Evolutionary conservation across 23 red algal species (phyloP).

Genomic region (Pyropia haitanensis): DNA sequence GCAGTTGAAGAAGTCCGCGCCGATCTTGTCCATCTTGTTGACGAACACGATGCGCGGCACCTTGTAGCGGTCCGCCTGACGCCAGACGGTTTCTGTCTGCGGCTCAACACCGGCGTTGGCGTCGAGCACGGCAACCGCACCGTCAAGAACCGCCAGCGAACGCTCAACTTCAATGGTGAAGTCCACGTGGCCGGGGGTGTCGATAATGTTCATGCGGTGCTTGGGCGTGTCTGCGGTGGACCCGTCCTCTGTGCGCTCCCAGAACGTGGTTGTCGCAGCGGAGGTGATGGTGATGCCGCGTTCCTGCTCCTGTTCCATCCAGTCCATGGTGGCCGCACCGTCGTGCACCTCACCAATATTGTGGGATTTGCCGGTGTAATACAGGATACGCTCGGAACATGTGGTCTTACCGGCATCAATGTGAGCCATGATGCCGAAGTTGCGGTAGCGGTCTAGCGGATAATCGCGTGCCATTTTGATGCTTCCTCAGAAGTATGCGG

Average conservation of each 20-base stretch:
- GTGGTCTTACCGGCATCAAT: conserved; percentile 49
- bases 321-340: conserved; percentile 52
- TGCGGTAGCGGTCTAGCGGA: not conserved
- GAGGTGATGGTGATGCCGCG: conserved; percentile 60
- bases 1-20: conserved; percentile 44
- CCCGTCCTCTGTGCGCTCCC: too few species aligned
- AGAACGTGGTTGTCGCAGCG: conserved; percentile 39
- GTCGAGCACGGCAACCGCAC: conserved; percentile 45
- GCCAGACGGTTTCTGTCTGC: conserved; percentile 54
- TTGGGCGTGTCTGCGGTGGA: too few species aligned
- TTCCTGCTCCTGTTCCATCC: conserved; percentile 58
- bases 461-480: too few species aligned
- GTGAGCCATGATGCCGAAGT: conserved; percentile 4
- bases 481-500: too few species aligned
- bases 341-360: conserved; percentile 65
- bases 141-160: conserved; percentile 45
- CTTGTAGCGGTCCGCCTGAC: conserved; percentile 40
- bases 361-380: conserved; percentile 39
- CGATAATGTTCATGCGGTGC: conserved; percentile 56
- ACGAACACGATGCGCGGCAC: conserved; percentile 47
- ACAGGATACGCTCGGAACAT: conserved; percentile 44
- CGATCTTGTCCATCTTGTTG: conserved; percentile 51
- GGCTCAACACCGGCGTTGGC: conserved; percentile 37
- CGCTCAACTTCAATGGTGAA: conserved; percentile 56
- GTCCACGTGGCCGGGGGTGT: conserved; percentile 60